Evolutionary conservation across 768 basidiomycete genomes (phyloP), one percentile per base, ranked within the genome.

Genomic region (Leccinum ochraceum): DNA sequence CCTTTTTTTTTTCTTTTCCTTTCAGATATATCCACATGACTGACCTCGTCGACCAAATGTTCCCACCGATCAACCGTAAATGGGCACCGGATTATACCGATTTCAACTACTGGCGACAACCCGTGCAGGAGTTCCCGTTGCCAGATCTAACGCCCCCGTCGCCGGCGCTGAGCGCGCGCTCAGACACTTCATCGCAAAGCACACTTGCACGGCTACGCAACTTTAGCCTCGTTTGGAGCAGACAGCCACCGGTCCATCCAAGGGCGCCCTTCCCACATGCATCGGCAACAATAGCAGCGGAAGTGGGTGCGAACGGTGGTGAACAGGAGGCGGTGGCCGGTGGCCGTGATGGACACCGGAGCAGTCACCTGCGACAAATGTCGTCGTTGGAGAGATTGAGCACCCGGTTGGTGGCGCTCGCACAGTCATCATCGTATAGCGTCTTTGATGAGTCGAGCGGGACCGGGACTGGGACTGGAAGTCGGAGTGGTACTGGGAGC

Each of bases 41-140:
- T 8, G 95, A 98, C 74, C 84, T 99, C n/a, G 97, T 99, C 16
- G 95, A 99, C 77, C 95, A 97, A 76, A 95, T 97, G 88, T 99
- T 99, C 79, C 97, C 97, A 36, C 94, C 96, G 0, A 94, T 98
- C 58, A 84, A 94, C 71, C 86, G 89, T 55, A 93, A 92, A 71
- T 89, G 88, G 84, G 83, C 88, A 13, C 86, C 92, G 1, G 95
- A 95, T 71, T 99, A 84, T 73, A 97, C 95, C 1, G 96, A 98
- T 74, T 95, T 97, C 81, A 98, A 96, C 70, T 99, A 86, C 71
- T 99, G 97, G 97, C 89, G 94, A 64, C 65, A 83, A 0, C 88
- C 93, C 0, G 78, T 98, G 13, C 86, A 84, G 54, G 90, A 93
- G 1, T 88, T 89, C 60, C 77, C 87, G 4, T 79, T 95, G 3